Percentiles rank a stretch among this genome's conserved stretches.
Evolutionary conservation across 805 yeast genomes (phyloP).

Genomic region (Candida mattraensis): DNA sequence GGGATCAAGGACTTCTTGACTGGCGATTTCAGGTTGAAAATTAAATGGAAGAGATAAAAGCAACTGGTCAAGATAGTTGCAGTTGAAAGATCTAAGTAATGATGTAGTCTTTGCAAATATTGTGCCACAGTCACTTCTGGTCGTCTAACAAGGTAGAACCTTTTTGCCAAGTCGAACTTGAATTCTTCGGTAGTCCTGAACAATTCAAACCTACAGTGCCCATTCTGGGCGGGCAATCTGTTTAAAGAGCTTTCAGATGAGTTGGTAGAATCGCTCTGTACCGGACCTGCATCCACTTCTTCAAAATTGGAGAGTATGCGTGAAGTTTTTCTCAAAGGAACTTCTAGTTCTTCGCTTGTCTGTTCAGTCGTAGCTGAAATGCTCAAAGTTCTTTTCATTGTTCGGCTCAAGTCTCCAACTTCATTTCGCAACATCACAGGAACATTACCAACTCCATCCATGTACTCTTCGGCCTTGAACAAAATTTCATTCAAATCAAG

Average conservation of each 20-base stretch:
- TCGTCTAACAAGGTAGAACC: constrained; percentile 32
- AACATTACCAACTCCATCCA: neutral
- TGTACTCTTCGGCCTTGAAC: constrained; percentile 12
- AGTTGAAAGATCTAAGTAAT: constrained; percentile 31
- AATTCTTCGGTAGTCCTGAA: too few relatives aligned
- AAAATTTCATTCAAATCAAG: constrained; percentile 16
- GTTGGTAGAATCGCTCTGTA: neutral
- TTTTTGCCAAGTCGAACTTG: constrained; percentile 25
- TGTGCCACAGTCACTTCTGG: constrained; percentile 30
- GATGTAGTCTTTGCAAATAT: constrained; percentile 35
- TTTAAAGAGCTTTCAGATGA: neutral
- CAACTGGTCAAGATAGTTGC: constrained; percentile 34
- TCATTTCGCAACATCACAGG: constrained; percentile 14
- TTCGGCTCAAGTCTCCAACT: neutral
- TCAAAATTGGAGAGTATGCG: constrained; percentile 32
- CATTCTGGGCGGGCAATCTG: neutral
- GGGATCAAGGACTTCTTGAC: constrained; percentile 15
- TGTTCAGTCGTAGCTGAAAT: constrained; percentile 14
- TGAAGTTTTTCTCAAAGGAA: constrained; percentile 28
- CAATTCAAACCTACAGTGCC: too few relatives aligned
- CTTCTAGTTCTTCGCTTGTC: constrained; percentile 28
- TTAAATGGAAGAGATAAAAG: constrained; percentile 30
- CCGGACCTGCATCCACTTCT: constrained; percentile 5
- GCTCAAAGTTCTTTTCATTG: constrained; percentile 2
- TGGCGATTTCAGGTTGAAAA: constrained; percentile 28